Conservation (phyloP, 2,329 filamentous ascomycete genomes). For the Verticillium nonalfalfae region DNA sequence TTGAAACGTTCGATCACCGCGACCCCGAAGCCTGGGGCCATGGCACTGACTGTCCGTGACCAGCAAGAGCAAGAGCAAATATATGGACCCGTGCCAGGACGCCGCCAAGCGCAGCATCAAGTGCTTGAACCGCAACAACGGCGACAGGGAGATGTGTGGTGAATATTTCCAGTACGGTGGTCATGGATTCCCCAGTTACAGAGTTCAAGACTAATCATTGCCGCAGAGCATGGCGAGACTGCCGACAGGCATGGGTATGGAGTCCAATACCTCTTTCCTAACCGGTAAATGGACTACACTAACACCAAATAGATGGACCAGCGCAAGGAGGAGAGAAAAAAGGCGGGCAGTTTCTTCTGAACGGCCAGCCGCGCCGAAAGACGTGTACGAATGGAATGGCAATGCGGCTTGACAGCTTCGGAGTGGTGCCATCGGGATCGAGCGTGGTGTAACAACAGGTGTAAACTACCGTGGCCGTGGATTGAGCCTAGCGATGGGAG, state of each 20-base stretch:
- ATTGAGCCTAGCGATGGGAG: not conserved
- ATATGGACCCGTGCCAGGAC: constrained; percentile 92
- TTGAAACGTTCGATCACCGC: constrained; percentile 45
- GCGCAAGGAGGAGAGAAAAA: constrained; percentile 17
- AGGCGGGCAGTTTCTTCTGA: constrained; percentile 12
- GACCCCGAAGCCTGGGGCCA: not conserved
- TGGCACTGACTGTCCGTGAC: not conserved
- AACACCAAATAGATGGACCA: constrained; percentile 17
- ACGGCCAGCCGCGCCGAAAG: not conserved
- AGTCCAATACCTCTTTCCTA: not conserved
- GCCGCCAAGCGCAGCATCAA: constrained; percentile 78
- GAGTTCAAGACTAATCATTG: not conserved
- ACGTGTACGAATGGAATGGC: not conserved
- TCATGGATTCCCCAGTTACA: not conserved
- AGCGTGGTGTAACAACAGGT: not conserved
- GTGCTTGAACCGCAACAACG: constrained; percentile 83
- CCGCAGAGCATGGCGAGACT: constrained; percentile 80
- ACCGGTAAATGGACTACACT: not conserved
- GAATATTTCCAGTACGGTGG: constrained; percentile 87
- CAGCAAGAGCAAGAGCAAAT: constrained; percentile 85
- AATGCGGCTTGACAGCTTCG: not conserved
- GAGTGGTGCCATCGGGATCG: not conserved
- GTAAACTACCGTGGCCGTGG: not conserved
- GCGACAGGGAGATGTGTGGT: constrained; percentile 80
- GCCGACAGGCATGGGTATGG: constrained; percentile 88